phyloP scores from a whole-genome alignment of 2,329 filamentous ascomycete species.

The Aspergillus oerlinghausenensis region DNA sequence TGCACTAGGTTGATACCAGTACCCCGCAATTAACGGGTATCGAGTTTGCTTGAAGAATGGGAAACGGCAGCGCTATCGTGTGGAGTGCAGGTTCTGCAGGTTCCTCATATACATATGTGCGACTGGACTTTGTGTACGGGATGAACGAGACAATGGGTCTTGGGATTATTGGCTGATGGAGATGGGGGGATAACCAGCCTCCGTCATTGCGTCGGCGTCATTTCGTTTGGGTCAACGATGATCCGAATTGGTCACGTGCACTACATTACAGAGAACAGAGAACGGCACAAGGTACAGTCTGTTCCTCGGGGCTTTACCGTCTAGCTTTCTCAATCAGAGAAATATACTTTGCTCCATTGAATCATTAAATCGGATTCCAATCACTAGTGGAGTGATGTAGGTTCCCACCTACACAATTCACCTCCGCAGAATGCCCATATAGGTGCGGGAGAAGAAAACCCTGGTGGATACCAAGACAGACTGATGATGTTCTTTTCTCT shows the following conservation, averaged over 20 bases:
- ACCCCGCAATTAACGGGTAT: slow-evolving; percentile 7
- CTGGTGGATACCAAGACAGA: neutral
- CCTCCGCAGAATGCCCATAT: neutral
- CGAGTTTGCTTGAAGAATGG: neutral
- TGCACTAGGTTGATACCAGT: neutral
- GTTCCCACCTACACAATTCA: neutral
- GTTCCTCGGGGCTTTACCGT: neutral
- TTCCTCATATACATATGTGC: neutral
- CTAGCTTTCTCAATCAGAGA: neutral
- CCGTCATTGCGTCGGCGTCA: slow-evolving; percentile 8
- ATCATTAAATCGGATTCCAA: neutral
- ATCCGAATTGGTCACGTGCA: slow-evolving; percentile 8
- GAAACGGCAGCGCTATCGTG: neutral
- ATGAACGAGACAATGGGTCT: neutral
- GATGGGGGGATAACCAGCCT: neutral
- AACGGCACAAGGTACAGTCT: neutral
- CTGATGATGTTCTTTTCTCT: neutral
- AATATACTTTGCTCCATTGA: neutral
- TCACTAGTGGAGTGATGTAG: neutral
- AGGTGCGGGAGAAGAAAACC: neutral
- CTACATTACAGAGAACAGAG: neutral
- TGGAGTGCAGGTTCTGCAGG: neutral
- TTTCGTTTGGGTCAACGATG: slow-evolving; percentile 6
- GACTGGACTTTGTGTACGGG: neutral
- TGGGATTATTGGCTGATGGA: neutral